These are phyloP conservation scores for Globisporangium rhizosaccharum DNA, from an alignment of 352 stramenopile species.

Conservation along the genomic window DNA sequence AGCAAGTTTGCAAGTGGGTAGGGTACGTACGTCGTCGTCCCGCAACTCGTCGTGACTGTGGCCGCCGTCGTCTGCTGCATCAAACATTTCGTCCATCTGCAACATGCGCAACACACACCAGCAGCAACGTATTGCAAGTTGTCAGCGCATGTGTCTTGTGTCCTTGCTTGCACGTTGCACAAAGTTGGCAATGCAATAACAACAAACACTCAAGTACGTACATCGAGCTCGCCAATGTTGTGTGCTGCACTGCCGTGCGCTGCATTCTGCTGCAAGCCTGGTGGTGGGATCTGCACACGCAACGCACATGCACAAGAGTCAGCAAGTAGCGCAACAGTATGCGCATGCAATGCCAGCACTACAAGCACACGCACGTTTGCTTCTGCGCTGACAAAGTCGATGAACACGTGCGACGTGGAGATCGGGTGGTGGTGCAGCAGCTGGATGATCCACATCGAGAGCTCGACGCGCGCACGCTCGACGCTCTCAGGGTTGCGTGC, in stretches of 20 bases:
- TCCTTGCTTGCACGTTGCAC: neutral
- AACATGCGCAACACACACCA: neutral
- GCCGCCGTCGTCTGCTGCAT: conserved; percentile 57
- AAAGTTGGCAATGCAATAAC: neutral
- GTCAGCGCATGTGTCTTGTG: neutral
- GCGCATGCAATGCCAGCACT: neutral
- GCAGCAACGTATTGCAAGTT: neutral
- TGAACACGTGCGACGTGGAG: conserved; percentile 77
- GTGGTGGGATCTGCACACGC: conserved; percentile 28
- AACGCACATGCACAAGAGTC: neutral
- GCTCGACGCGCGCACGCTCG: conserved; percentile 64
- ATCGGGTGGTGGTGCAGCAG: conserved; percentile 74
- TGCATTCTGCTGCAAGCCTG: conserved; percentile 37
- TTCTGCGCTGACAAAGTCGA: conserved; percentile 76
- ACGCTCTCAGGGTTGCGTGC: conserved; percentile 57
- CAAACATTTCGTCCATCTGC: conserved; percentile 57
- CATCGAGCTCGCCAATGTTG: conserved; percentile 77
- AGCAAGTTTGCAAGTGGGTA: too few relatives aligned
- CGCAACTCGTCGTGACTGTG: conserved; percentile 52
- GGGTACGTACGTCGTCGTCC: conserved; percentile 6
- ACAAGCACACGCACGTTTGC: conserved; percentile 51
- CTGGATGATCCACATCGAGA: conserved; percentile 81
- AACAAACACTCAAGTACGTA: conserved; percentile 17
- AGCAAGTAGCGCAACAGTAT: neutral
- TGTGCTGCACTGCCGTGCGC: conserved; percentile 8